A percentile compares a stretch with the other conserved stretches of the same genome.
phyloP scores from a whole-genome alignment of 805 yeast genomes.

The Candida sithepensis region DNA sequence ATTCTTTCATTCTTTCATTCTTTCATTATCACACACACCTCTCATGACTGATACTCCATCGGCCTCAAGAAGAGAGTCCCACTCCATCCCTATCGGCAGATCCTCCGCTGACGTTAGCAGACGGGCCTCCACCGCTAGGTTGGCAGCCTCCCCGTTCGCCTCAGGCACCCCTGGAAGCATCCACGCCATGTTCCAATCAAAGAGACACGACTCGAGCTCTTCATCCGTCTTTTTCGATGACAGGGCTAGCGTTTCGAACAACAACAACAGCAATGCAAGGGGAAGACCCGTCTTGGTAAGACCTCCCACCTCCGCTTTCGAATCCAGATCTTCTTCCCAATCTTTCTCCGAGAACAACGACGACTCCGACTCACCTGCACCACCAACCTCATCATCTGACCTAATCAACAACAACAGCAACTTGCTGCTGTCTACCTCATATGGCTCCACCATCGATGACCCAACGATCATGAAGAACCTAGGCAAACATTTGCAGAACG shows the following conservation, averaged over 20 bases:
- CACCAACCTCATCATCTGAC: background rate
- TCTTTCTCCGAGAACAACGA: background rate
- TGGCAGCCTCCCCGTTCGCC: conserved; percentile 28
- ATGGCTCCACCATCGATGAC: conserved; percentile 30
- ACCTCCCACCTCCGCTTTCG: background rate
- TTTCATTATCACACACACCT: conserved; percentile 1
- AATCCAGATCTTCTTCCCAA: conserved; percentile 3
- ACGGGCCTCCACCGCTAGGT: conserved; percentile 32
- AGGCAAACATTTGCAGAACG: conserved; percentile 35
- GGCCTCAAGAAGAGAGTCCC: conserved; percentile 4
- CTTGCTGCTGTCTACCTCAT: conserved; percentile 14
- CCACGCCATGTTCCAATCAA: conserved; percentile 7
- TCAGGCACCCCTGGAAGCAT: conserved; percentile 13
- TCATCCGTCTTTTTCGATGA: conserved; percentile 24
- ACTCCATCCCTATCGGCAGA: conserved; percentile 9
- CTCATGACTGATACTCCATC: conserved; percentile 16
- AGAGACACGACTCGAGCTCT: conserved; percentile 20
- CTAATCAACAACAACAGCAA: background rate
- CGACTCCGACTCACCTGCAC: conserved; percentile 4
- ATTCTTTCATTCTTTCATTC: background rate
- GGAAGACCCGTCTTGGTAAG: conserved; percentile 1
- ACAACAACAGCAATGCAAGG: conserved; percentile 6
- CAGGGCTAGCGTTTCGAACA: background rate
- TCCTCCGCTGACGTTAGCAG: conserved; percentile 16
- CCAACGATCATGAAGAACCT: conserved; percentile 33